Evolutionary conservation across 2,329 filamentous ascomycete genomes (phyloP).

Genomic region (Aspergillus sp.): DNA sequence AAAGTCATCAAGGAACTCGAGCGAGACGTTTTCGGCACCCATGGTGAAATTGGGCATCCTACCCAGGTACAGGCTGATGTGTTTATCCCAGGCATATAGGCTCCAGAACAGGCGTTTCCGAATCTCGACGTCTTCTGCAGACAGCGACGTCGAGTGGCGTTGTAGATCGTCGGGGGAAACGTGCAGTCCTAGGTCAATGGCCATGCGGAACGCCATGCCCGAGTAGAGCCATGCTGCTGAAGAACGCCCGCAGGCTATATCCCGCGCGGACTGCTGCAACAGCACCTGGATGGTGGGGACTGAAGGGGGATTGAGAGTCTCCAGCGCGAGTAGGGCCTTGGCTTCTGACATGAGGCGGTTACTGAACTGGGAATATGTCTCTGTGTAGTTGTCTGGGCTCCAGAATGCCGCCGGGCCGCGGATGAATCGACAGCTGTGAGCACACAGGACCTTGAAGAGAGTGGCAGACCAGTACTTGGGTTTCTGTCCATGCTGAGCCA

Average conservation of each 20-base stretch:
- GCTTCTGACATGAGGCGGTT: conserved; percentile 19
- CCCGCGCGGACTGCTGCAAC: conserved; percentile 27
- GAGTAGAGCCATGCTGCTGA: conserved; percentile 29
- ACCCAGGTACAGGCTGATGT: conserved; percentile 28
- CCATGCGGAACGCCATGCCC: conserved; percentile 31
- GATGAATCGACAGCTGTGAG: conserved; percentile 13
- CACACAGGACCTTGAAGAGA: conserved; percentile 14
- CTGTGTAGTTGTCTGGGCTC: conserved; percentile 15
- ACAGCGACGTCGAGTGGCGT: conserved; percentile 21
- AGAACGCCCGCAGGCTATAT: conserved; percentile 24
- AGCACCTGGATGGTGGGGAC: conserved; percentile 30
- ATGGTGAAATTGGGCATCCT: conserved; percentile 26
- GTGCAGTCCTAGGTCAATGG: conserved; percentile 29
- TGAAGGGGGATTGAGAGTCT: conserved; percentile 24
- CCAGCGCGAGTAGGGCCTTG: conserved; percentile 24
- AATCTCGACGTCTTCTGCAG: conserved; percentile 28
- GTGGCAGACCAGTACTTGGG: conserved; percentile 22
- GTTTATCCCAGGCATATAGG: conserved; percentile 32
- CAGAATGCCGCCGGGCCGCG: conserved; percentile 13
- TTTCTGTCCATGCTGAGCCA: background rate
- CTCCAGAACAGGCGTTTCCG: conserved; percentile 31
- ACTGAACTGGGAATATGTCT: background rate
- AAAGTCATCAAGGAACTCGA: conserved; percentile 23
- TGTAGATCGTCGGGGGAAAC: conserved; percentile 21
- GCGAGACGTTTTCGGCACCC: conserved; percentile 16